Evolutionary conservation across 148 eudicot genomes (phyloP).

Genomic region (Rheum nobile): DNA sequence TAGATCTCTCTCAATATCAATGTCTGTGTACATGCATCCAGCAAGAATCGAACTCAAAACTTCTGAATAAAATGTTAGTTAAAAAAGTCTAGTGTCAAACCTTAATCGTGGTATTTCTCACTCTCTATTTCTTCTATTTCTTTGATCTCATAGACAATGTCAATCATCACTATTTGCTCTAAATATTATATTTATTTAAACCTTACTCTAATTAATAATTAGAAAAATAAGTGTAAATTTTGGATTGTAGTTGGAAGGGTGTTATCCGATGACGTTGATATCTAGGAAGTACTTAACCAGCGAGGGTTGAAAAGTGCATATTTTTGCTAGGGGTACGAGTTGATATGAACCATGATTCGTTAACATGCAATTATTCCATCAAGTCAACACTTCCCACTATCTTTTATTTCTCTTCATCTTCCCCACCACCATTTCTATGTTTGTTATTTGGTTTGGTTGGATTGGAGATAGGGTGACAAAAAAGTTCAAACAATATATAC

Average conservation of each 20-base stretch:
- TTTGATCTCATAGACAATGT: no score
- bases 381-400: background rate
- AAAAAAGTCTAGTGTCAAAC: no score
- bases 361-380: background rate
- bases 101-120: no score
- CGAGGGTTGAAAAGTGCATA: background rate
- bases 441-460: background rate
- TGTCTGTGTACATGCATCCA: no score
- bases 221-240: no score
- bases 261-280: background rate
- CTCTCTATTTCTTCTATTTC: no score
- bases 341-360: background rate
- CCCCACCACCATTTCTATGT: background rate
- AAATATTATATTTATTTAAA: no score
- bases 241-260: background rate
- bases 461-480: background rate
- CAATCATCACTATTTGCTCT: no score
- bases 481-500: background rate
- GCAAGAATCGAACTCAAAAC: no score
- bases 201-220: no score
- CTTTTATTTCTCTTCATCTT: constrained; percentile 1
- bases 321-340: background rate
- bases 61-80: no score
- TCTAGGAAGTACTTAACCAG: constrained; percentile 1
- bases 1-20: no score